A percentile compares a stretch with the other conserved stretches of the same genome.
Conservation (phyloP, 179 eudicot genomes). For the Beta macrorhiza region DNA sequence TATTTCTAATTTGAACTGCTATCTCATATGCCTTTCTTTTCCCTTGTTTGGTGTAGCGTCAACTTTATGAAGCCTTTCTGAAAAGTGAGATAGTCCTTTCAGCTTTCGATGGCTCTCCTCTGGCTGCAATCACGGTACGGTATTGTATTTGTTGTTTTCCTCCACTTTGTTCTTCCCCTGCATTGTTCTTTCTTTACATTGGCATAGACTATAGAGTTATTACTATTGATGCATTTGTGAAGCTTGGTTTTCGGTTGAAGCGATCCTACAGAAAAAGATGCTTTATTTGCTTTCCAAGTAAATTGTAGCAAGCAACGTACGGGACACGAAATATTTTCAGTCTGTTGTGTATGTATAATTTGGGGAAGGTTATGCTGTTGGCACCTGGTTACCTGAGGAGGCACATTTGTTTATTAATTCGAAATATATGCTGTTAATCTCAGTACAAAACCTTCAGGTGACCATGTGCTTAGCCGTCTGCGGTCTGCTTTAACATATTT, state of each 20-base stretch:
- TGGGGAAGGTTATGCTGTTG: not conserved
- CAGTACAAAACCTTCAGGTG: not conserved
- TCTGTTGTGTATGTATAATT: not conserved
- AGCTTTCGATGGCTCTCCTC: conserved; percentile 97
- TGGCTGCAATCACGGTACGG: conserved; percentile 99
- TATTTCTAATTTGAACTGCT: not conserved
- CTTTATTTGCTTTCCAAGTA: not conserved
- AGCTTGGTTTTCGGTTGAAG: not conserved
- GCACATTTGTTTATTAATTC: not conserved
- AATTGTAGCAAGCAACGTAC: not conserved
- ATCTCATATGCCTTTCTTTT: conserved; percentile 13
- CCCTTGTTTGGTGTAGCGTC: conserved; percentile 50
- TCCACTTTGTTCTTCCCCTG: not conserved
- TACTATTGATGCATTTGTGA: not conserved
- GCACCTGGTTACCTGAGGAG: not conserved
- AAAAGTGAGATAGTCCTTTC: conserved; percentile 95
- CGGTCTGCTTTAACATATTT: not conserved
- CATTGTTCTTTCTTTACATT: not conserved
- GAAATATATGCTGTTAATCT: not conserved
- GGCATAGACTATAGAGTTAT: not conserved
- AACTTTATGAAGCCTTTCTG: conserved; percentile 87
- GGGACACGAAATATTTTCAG: not conserved
- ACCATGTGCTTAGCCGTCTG: not conserved
- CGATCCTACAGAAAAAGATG: not conserved
- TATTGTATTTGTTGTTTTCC: conserved; percentile 28